Evolutionary conservation across 768 basidiomycete genomes (phyloP).

Genomic region (Pleurotus ostreatus): DNA sequence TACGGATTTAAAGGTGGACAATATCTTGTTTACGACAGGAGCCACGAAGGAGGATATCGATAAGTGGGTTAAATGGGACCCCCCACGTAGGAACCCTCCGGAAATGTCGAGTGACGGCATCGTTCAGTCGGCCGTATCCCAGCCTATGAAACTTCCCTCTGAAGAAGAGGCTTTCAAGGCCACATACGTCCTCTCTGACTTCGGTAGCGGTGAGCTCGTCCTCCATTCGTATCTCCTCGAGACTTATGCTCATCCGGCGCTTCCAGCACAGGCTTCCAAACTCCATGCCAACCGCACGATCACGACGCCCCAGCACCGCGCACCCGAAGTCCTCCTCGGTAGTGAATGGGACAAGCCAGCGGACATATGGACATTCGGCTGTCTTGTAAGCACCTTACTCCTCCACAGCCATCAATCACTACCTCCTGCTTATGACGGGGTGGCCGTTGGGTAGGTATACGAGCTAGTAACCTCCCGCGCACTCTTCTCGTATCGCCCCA

Average conservation of each 20-base stretch:
- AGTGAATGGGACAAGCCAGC: conserved; percentile 22
- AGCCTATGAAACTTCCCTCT: too few relatives aligned
- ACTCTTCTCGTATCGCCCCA: neutral
- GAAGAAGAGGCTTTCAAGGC: too few relatives aligned
- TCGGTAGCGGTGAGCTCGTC: too few relatives aligned
- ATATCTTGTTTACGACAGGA: too few relatives aligned
- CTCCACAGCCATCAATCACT: conserved; percentile 13
- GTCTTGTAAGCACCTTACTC: conserved; percentile 16
- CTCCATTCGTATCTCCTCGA: too few relatives aligned
- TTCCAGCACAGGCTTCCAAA: too few relatives aligned
- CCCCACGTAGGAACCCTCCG: neutral
- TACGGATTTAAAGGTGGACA: neutral
- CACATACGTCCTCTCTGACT: too few relatives aligned
- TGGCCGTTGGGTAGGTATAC: conserved; percentile 8
- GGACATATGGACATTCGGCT: conserved; percentile 29
- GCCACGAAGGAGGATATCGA: neutral
- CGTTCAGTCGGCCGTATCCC: too few relatives aligned
- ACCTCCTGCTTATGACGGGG: conserved; percentile 9
- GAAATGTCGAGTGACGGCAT: too few relatives aligned
- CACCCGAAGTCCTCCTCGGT: conserved; percentile 24
- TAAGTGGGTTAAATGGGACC: neutral
- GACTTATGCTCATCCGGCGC: too few relatives aligned
- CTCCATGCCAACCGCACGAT: conserved; percentile 10
- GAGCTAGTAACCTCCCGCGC: neutral
- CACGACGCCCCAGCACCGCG: conserved; percentile 18